Evolutionary conservation across 208 protist genomes (phyloP).

Genomic region (Acanthamoeba comandoni): DNA sequence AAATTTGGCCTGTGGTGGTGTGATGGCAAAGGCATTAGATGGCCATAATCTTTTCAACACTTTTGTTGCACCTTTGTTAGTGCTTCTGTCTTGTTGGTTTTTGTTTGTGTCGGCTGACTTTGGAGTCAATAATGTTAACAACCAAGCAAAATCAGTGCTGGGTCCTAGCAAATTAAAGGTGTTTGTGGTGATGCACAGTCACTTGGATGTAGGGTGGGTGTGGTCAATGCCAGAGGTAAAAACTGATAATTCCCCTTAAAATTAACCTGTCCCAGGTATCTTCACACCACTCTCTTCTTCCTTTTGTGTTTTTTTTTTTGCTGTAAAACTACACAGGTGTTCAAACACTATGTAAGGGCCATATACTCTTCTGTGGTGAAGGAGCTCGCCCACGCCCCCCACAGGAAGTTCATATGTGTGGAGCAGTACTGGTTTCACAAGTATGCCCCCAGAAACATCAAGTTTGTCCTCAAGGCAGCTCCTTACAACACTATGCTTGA

Average conservation of each 20-base stretch:
- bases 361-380: slow-evolving; percentile 16
- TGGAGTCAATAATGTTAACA: too few relatives aligned
- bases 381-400: slow-evolving; percentile 14
- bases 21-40: too few relatives aligned
- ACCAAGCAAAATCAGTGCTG: too few relatives aligned
- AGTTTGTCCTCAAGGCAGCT: background rate
- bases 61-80: too few relatives aligned
- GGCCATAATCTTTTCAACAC: too few relatives aligned
- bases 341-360: slow-evolving; percentile 29
- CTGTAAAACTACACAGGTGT: slow-evolving; percentile 12
- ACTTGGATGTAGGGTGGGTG: slow-evolving; percentile 20
- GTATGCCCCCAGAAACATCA: background rate
- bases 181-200: slow-evolving; percentile 14
- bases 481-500: background rate
- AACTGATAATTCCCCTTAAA: background rate
- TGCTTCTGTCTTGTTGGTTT: too few relatives aligned
- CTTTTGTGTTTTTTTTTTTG: too few relatives aligned
- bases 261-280: background rate
- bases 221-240: slow-evolving; percentile 1
- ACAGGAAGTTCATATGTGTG: slow-evolving; percentile 48
- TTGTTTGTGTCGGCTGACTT: too few relatives aligned
- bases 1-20: too few relatives aligned
- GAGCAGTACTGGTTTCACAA: slow-evolving; percentile 32
- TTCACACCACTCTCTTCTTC: background rate
- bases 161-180: background rate